Conservation (phyloP, 768 basidiomycete species). For the Mycena pura region DNA sequence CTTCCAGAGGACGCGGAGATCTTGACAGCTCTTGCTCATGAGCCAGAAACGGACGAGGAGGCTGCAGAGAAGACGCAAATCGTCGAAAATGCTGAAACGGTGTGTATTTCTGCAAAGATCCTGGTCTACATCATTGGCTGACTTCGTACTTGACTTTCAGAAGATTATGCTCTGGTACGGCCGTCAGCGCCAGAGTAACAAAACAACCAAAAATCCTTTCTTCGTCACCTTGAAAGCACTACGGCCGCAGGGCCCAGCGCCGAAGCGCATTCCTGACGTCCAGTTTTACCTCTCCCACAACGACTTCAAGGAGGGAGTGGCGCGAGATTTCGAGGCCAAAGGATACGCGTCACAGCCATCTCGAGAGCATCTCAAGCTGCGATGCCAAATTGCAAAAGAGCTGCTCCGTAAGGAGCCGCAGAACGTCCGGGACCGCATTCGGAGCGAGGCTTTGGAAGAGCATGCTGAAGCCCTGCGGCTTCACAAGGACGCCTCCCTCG, state of each 20-base stretch:
- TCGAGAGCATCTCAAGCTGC: not conserved
- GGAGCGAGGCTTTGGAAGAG: not conserved
- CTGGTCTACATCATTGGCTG: no score
- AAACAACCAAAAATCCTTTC: not conserved
- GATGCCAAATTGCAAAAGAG: not conserved
- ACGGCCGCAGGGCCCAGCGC: not conserved
- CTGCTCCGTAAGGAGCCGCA: not conserved
- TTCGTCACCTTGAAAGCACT: not conserved
- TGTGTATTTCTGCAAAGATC: no score
- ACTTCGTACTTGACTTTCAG: no score
- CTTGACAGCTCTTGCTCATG: no score
- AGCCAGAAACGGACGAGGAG: no score
- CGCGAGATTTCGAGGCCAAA: not conserved
- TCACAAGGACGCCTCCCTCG: not conserved
- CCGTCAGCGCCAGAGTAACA: not conserved
- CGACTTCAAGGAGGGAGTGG: not conserved
- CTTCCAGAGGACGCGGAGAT: no score
- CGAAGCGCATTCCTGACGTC: not conserved
- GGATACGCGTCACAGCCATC: not conserved
- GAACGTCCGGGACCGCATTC: not conserved
- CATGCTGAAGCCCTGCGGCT: not conserved
- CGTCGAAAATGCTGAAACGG: no score
- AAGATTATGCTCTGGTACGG: no score
- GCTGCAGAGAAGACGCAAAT: not conserved
- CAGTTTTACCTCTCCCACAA: slow-evolving; percentile 12